Evolutionary conservation across 495 filamentous ascomycete species (phyloP), one percentile per base, ranked within the genome.

Genomic region (Trypethelium eluteriae): DNA sequence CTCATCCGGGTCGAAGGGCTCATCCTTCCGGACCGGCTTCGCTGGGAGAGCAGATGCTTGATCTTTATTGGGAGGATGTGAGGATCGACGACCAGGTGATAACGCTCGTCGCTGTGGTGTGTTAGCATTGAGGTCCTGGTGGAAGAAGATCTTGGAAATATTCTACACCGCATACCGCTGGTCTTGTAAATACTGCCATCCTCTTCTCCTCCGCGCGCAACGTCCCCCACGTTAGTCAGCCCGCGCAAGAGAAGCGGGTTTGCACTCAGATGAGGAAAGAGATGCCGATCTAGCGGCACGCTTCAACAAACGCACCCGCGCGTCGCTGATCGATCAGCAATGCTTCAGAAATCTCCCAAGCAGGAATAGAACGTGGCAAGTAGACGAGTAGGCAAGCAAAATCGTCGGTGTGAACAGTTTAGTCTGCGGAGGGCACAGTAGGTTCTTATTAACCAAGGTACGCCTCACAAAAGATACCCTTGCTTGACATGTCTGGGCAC

Each of bases 211-310:
- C 2, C 53, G 36, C 14, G 32, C 53, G 32, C 32, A 18, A 53
- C 5, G 53, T 59, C 36, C 53, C 18, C 53, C 53, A 36, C 18
- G 53, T 59, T 59, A 59, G 53, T 59, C 53, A 59, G 25, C 25
- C 25, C 25, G 25, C 25, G 25, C 25, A 25, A 25, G 25, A 25
- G 1, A 25, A 25, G 25, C 25, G 25, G 25, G 25, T 25, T 25
- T 25, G 25, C 25, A 44, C 6, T 14, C 41, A 44, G 41, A 44
- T 14, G 14, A 44, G 41, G 41, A 7, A 44, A 44, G 6, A 7
- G 14, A 7, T 44, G 41, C 41, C 6, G 41, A 44, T 44, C 41
- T 44, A 7, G 41, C 7, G 7, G 41, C 6, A 7, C 14, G 6
- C 41, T 44, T 44, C 41, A 44, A 44, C 6, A 44, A 44, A 14